Percentiles rank a stretch among this genome's conserved stretches.
Conservation (phyloP, 805 yeast genomes). For the Candida schatavii region DNA sequence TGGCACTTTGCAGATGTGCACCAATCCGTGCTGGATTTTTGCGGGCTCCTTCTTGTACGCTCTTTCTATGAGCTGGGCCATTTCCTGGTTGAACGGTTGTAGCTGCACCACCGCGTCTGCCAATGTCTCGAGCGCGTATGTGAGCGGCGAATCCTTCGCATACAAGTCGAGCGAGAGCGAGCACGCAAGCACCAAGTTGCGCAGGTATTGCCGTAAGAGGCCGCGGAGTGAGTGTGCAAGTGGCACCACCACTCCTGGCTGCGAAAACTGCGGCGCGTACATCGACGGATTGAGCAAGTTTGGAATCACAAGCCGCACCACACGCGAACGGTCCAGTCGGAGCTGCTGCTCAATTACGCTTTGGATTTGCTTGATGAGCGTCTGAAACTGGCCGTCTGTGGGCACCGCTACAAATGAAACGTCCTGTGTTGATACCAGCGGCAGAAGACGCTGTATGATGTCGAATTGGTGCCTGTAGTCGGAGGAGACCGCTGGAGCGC, state of each 20-base stretch:
- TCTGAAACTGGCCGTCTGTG: constrained; percentile 13
- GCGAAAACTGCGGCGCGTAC: constrained; percentile 52
- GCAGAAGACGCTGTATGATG: constrained; percentile 65
- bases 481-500: constrained; percentile 31
- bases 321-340: constrained; percentile 39
- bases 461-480: constrained; percentile 69
- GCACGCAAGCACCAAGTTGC: constrained; percentile 47
- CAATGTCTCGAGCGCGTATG: constrained; percentile 52
- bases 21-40: constrained; percentile 80
- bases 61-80: constrained; percentile 61
- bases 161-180: constrained; percentile 67
- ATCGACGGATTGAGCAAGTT: constrained; percentile 75
- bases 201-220: constrained; percentile 45
- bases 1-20: constrained; percentile 74
- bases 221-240: constrained; percentile 60
- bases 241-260: constrained; percentile 50
- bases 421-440: constrained; percentile 64
- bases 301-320: constrained; percentile 71
- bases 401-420: constrained; percentile 50
- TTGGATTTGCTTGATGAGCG: constrained; percentile 41
- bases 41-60: constrained; percentile 71
- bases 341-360: constrained; percentile 31
- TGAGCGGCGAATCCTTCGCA: constrained; percentile 49
- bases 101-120: constrained; percentile 70
- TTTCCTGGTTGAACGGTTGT: constrained; percentile 78